These are phyloP conservation scores for Coemansia sp. DNA, from an alignment of 192 early-diverging fungal species.

Conservation along the genomic window DNA sequence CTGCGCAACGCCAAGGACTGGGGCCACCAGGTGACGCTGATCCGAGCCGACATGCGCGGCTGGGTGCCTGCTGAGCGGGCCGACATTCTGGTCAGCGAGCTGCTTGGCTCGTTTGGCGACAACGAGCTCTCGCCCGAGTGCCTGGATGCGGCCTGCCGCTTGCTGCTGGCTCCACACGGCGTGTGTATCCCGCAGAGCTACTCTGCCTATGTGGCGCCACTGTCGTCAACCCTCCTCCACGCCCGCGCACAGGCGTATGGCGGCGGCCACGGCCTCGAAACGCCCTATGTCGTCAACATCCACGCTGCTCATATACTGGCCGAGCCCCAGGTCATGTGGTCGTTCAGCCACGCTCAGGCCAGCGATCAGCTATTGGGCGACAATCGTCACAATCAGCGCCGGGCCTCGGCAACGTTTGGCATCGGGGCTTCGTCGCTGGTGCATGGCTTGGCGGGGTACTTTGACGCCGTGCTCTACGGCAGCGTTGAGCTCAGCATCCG, in stretches of 20 bases:
- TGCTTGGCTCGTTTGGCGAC: constrained; percentile 97
- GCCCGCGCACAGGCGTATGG: constrained; percentile 69
- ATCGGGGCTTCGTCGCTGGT: constrained; percentile 60
- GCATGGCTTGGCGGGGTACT: constrained; percentile 96
- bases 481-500: constrained; percentile 77
- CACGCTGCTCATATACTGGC: constrained; percentile 68
- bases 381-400: constrained; percentile 68
- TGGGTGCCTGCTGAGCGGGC: constrained; percentile 71
- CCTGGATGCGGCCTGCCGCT: constrained; percentile 81
- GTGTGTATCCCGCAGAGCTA: constrained; percentile 91
- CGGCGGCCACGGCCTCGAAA: constrained; percentile 71
- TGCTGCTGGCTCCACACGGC: constrained; percentile 64
- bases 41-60: constrained; percentile 88
- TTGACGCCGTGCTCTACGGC: constrained; percentile 89
- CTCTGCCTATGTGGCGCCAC: constrained; percentile 79
- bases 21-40: constrained; percentile 77
- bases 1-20: constrained; percentile 71
- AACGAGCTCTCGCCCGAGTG: constrained; percentile 99
- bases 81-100: constrained; percentile 94
- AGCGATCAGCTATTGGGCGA: not conserved
- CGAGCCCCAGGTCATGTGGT: constrained; percentile 73
- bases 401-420: constrained; percentile 56
- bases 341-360: constrained; percentile 71
- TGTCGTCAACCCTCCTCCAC: constrained; percentile 84
- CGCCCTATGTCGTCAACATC: constrained; percentile 98